These are phyloP conservation scores for Pyrenopolyporus hunteri DNA, from an alignment of 495 filamentous ascomycete species.

Conservation along the genomic window DNA sequence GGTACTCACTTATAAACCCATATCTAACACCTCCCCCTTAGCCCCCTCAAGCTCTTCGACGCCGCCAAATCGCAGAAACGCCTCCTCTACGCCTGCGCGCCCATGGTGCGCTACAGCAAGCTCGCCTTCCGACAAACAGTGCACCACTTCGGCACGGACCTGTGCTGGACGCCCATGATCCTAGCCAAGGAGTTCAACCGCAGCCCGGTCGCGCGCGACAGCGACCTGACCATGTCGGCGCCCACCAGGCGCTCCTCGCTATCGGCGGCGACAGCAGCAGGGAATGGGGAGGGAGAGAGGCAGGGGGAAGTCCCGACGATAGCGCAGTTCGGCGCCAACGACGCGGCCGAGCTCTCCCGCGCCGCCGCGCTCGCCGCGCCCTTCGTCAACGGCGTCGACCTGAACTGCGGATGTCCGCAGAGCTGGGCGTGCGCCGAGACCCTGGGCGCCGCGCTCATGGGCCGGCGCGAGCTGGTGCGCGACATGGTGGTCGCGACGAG, in stretches of 20 bases:
- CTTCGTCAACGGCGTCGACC: constrained; percentile 64
- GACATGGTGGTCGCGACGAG: constrained; percentile 63
- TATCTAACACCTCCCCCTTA: constrained; percentile 37
- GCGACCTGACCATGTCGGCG: constrained; percentile 50
- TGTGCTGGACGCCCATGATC: constrained; percentile 75
- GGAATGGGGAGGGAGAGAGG: constrained; percentile 14
- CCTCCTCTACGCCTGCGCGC: constrained; percentile 63
- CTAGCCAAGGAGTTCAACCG: constrained; percentile 74
- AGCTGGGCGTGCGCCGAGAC: constrained; percentile 68
- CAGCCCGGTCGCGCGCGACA: constrained; percentile 61
- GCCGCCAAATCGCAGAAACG: constrained; percentile 57
- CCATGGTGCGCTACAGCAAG: constrained; percentile 74
- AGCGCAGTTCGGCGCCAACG: constrained; percentile 66
- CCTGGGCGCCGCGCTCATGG: constrained; percentile 68
- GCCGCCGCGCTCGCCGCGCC: constrained; percentile 65
- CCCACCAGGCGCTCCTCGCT: too few relatives aligned
- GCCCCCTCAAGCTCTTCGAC: constrained; percentile 65
- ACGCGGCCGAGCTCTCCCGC: constrained; percentile 61
- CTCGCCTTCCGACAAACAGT: constrained; percentile 69
- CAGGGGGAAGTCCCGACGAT: constrained; percentile 58
- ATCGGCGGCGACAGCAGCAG: background rate
- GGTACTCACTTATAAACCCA: too few relatives aligned
- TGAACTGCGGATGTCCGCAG: constrained; percentile 75
- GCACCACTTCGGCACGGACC: constrained; percentile 63
- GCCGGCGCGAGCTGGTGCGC: constrained; percentile 61